Evolutionary conservation across 768 basidiomycete species (phyloP), one percentile per base, ranked within the genome.

Genomic region (Amanita exitialis): DNA sequence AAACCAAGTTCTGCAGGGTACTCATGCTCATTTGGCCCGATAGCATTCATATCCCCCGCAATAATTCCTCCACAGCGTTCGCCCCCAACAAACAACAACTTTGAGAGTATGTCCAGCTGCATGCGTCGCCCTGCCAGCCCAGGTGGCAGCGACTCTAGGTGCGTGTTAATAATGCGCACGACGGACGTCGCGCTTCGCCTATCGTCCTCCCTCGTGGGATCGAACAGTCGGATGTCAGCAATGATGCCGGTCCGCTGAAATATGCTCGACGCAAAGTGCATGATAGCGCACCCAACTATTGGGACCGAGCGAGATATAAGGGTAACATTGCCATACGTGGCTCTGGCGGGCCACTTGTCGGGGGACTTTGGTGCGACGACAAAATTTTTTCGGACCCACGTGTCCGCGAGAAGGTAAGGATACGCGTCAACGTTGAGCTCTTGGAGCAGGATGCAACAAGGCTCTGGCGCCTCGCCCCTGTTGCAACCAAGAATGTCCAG

Each of bases 11-110:
- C 64, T 30, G 58, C 63, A 10, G 74, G 70, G 27, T 80, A 62
- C 34, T 52, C 54, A 47, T 51, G 53, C 46, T 87, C 84, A 13
- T 64, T 63, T 1, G 65, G 59, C 2, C 66, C 65, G 48, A 87
- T 79, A 43, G 79, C 72, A 55, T 86, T 87, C 82, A 88, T 85
- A 58, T 87, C 85, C 1, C 86, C 86, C 0, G 73, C 75, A 34
- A 86, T 73, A 2, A 89, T 56, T 0, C 83, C 86, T 1, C 80
- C 83, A 21, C 71, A 63, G 13, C 83, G 61, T 0, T 64, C 65
- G 9, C 67, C 63, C 30, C 35, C 43, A 52, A 73, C 71, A 58
- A 68, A 71, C 57, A 88, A 59, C 60, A 78, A 62, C 20, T 72
- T 65, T 12, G 75, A 69, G 47, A 83, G 71, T 39, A 79, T 64